A percentile compares a stretch with the other conserved stretches of the same genome.
These are phyloP conservation scores for Chrysoporthe deuterocubensis DNA, from an alignment of 2,329 filamentous ascomycete genomes.

Conservation along the genomic window DNA sequence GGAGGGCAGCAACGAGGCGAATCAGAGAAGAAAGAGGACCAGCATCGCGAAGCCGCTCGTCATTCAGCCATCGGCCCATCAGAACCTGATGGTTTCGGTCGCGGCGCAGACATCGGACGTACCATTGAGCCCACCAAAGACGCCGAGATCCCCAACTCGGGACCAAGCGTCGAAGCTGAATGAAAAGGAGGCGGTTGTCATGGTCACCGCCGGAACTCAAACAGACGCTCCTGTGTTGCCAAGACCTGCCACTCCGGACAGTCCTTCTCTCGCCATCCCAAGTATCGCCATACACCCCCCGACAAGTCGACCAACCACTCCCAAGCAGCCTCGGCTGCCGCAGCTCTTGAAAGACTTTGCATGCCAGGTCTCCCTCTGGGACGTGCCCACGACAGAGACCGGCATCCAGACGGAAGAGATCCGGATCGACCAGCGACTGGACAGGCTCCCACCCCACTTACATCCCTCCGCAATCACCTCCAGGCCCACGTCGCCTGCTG, in stretches of 20 bases:
- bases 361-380: conserved; percentile 72
- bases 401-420: conserved; percentile 88
- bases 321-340: conserved; percentile 73
- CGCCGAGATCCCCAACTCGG: conserved; percentile 57
- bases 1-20: conserved; percentile 65
- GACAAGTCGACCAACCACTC: conserved; percentile 79
- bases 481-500: conserved; percentile 58
- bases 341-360: conserved; percentile 82
- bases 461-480: conserved; percentile 77
- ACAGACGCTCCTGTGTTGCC: conserved; percentile 52
- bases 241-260: conserved; percentile 31
- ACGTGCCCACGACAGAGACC: conserved; percentile 57
- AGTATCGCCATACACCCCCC: conserved; percentile 93
- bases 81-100: conserved; percentile 64
- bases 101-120: conserved; percentile 66
- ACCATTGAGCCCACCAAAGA: conserved; percentile 67
- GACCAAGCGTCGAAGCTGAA: conserved; percentile 38
- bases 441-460: conserved; percentile 75
- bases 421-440: conserved; percentile 75
- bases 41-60: conserved; percentile 55
- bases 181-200: conserved; percentile 36
- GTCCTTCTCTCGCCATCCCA: conserved; percentile 65
- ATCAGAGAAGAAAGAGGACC: conserved; percentile 73
- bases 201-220: conserved; percentile 65
- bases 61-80: conserved; percentile 47